Base-by-base conservation (phyloP, 2,329 filamentous ascomycete species). In the Talaromyces sp. region DNA sequence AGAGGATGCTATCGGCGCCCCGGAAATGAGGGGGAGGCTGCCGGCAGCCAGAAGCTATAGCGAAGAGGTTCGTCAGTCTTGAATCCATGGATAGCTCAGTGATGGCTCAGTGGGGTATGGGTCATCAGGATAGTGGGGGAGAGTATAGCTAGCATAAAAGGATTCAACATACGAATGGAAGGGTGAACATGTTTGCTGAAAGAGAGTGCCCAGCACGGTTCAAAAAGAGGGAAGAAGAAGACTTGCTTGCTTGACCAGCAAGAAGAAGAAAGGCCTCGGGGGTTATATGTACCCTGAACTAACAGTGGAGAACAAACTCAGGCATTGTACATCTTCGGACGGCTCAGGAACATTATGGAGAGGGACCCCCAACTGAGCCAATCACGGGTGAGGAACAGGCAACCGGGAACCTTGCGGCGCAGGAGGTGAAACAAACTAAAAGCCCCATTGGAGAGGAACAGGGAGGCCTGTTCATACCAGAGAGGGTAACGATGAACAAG, bases 21-120 rank as follows among this genome's bases (percentile, higher is more conserved):
- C 63, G 49, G 51, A 58, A 65, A 65, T 62, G 56, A 65, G 57
- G 60, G 64, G 49, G 50, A 67, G 64, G 60, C 65, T 67, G 65
- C 65, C 65, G 62, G 65, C 65, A 67, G 65, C 65, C 60, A 67
- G 43, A 49, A 66, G 51, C 61, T 64, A 27, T 20, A 19, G 4
- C 7, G 35, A 16, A 9, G 16, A 13, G 8, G 32, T 11, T 9
- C 14, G 40, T 55, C 39, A 55, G 52, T 49, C n/a, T n/a, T n/a
- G n/a, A n/a, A n/a, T n/a, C n/a, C n/a, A n/a, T n/a, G n/a, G n/a
- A n/a, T n/a, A n/a, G n/a, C n/a, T n/a, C n/a, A n/a, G n/a, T n/a
- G n/a, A n/a, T n/a, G n/a, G n/a, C n/a, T n/a, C n/a, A n/a, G n/a
- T n/a, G n/a, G n/a, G n/a, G n/a, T n/a, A n/a, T n/a, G n/a, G n/a